These are phyloP conservation scores for Mortierella sp. DNA, from an alignment of 371 early-diverging fungal species.

Conservation along the genomic window DNA sequence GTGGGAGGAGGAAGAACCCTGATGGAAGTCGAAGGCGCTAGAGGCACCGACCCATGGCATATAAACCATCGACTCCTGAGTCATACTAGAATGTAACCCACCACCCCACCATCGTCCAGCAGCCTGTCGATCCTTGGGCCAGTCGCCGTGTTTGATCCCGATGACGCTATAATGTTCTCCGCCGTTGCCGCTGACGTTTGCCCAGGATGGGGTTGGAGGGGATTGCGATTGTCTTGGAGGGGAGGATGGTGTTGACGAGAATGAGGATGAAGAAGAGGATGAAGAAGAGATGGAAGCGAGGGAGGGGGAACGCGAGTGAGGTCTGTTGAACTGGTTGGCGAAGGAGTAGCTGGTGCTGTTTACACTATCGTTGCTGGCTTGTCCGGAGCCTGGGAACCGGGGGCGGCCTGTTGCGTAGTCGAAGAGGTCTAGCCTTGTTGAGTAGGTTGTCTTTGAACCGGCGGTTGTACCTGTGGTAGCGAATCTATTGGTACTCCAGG, in stretches of 20 bases:
- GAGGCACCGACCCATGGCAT: constrained; percentile 30
- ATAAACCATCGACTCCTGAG: constrained; percentile 36
- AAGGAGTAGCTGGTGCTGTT: constrained; percentile 22
- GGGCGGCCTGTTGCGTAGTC: constrained; percentile 42
- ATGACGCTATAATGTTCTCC: constrained; percentile 48
- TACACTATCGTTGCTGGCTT: neutral
- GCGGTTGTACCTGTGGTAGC: neutral
- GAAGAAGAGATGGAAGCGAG: neutral
- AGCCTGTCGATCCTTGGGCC: constrained; percentile 33
- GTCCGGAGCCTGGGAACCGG: neutral
- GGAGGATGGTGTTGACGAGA: constrained; percentile 15
- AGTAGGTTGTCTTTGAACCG: neutral
- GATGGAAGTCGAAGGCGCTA: neutral
- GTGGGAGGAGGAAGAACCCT: neutral
- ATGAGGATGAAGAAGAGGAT: constrained; percentile 5
- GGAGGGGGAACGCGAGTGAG: neutral
- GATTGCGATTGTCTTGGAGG: neutral
- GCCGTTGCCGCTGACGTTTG: constrained; percentile 13
- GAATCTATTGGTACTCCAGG: neutral
- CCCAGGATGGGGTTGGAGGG: constrained; percentile 9
- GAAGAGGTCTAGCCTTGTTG: constrained; percentile 38
- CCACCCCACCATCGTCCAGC: constrained; percentile 32
- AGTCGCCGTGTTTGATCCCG: constrained; percentile 47
- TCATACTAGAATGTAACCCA: constrained; percentile 26
- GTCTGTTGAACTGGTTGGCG: constrained; percentile 20